These are phyloP conservation scores for Crithidia brevicula DNA, from an alignment of 208 protist species.

Conservation along the genomic window DNA sequence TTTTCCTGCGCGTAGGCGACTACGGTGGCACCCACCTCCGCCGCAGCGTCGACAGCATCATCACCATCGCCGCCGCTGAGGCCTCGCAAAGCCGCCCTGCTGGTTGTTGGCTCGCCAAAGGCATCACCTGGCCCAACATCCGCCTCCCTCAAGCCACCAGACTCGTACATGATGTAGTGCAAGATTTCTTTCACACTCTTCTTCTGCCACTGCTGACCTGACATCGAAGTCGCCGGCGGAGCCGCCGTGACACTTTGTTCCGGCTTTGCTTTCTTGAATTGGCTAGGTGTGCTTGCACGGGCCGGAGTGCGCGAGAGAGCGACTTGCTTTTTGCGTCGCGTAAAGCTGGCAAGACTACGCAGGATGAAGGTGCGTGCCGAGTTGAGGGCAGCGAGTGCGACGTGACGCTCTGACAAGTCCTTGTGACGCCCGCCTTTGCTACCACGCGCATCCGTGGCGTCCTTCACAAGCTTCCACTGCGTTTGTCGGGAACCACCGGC, in stretches of 20 bases:
- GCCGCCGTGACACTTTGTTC: background rate
- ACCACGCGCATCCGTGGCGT: background rate
- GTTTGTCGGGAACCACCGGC: no score
- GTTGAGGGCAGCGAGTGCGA: constrained; percentile 40
- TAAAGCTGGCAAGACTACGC: constrained; percentile 62
- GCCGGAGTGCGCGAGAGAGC: constrained; percentile 30
- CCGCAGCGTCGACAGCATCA: background rate
- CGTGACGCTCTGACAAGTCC: constrained; percentile 32
- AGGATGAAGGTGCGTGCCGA: constrained; percentile 72
- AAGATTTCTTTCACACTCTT: constrained; percentile 35
- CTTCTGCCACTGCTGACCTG: constrained; percentile 13
- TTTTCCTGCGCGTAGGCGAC: constrained; percentile 27
- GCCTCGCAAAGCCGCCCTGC: no score
- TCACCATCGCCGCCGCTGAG: no score
- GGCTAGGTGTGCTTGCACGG: background rate
- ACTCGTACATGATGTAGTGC: constrained; percentile 35
- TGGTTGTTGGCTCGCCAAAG: no score
- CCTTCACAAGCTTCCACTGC: background rate
- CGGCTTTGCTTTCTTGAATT: background rate
- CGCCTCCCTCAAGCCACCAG: constrained; percentile 7
- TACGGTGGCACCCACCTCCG: constrained; percentile 1
- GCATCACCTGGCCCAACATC: background rate
- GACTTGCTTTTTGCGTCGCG: constrained; percentile 39
- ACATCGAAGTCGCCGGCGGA: background rate
- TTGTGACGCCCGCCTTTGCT: background rate